Evolutionary conservation across 805 yeast genomes (phyloP).

Genomic region (Ogataea dorogensis): DNA sequence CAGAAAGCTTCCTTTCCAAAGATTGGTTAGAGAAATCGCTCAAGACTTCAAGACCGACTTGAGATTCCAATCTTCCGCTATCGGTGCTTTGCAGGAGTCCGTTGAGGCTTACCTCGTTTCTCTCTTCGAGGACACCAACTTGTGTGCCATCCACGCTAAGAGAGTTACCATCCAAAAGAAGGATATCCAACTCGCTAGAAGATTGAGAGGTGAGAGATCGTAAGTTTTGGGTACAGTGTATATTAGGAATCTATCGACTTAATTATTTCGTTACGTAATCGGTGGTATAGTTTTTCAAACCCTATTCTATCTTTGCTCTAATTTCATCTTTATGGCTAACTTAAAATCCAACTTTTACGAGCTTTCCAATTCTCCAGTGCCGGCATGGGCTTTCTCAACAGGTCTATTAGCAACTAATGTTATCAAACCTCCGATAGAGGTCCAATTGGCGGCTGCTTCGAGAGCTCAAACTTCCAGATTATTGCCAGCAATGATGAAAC

Average conservation of each 20-base stretch:
- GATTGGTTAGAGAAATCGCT: constrained; percentile 94
- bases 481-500: constrained; percentile 15
- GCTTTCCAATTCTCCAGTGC: constrained; percentile 42
- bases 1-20: constrained; percentile 96
- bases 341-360: constrained; percentile 8
- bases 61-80: constrained; percentile 96
- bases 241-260: constrained; percentile 25
- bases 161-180: constrained; percentile 98
- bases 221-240: constrained; percentile 36
- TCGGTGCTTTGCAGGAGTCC: constrained; percentile 97
- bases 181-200: constrained; percentile 96
- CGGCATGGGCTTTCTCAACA: constrained; percentile 43
- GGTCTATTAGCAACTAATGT: constrained; percentile 32
- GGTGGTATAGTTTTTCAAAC: not conserved
- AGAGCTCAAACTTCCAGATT: constrained; percentile 12
- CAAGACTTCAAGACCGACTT: constrained; percentile 90
- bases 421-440: constrained; percentile 22
- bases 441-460: constrained; percentile 15
- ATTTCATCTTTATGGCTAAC: constrained; percentile 3
- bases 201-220: constrained; percentile 96
- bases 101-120: constrained; percentile 98
- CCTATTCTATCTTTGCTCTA: constrained; percentile 5
- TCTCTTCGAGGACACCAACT: constrained; percentile 94
- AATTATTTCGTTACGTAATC: constrained; percentile 12
- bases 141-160: constrained; percentile 98